phyloP scores from a whole-genome alignment of 306 rosid genomes.

The Trifolium pratense region DNA sequence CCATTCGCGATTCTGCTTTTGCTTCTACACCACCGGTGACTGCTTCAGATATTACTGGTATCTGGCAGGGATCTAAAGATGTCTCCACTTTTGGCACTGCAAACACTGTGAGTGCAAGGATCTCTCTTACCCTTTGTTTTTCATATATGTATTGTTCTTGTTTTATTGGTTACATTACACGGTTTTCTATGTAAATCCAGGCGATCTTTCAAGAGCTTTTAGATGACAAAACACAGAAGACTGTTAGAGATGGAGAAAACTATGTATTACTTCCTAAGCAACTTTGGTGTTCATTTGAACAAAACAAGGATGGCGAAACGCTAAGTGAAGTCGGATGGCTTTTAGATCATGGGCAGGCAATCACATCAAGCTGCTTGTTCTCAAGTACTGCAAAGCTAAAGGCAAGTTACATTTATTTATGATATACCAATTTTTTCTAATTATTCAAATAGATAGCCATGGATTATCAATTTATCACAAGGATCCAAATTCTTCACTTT shows the following conservation, averaged over 20 bases:
- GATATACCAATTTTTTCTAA: conserved; percentile 7
- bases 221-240: conserved; percentile 46
- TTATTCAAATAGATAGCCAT: conserved; percentile 27
- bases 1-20: conserved; percentile 85
- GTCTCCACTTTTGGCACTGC: conserved; percentile 51
- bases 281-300: conserved; percentile 82
- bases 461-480: background rate
- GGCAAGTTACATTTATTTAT: conserved; percentile 60
- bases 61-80: conserved; percentile 70
- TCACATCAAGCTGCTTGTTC: conserved; percentile 81
- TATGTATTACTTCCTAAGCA: conserved; percentile 83
- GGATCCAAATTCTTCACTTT: background rate
- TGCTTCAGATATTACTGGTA: conserved; percentile 75
- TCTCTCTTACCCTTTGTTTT: conserved; percentile 31
- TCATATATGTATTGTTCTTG: background rate
- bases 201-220: conserved; percentile 55
- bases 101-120: conserved; percentile 57
- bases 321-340: conserved; percentile 90
- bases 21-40: conserved; percentile 70
- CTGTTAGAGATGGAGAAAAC: conserved; percentile 60
- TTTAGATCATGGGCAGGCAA: conserved; percentile 66
- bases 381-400: conserved; percentile 60
- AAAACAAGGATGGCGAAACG: conserved; percentile 57
- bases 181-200: conserved; percentile 47
- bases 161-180: conserved; percentile 23